Percentiles rank a stretch among this genome's conserved stretches.
Evolutionary conservation across 805 yeast genomes (phyloP).

Genomic region (Maudiozyma barnettii): DNA sequence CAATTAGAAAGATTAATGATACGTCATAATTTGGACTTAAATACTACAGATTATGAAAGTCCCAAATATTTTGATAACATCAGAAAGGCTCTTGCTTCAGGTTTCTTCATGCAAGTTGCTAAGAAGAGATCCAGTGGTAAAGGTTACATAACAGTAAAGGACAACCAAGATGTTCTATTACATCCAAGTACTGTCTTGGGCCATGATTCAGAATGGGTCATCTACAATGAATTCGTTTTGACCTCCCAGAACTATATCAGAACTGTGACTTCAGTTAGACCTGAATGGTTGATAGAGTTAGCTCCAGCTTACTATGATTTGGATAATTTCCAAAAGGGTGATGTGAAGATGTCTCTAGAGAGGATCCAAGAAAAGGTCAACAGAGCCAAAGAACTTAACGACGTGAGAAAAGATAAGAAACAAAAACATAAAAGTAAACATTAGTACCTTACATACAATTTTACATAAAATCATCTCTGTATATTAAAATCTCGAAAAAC

Average conservation of each 20-base stretch:
- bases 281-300: constrained; percentile 84
- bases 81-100: constrained; percentile 79
- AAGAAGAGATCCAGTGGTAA: constrained; percentile 74
- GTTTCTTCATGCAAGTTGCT: constrained; percentile 97
- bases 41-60: constrained; percentile 58
- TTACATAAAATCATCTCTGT: background rate
- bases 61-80: constrained; percentile 67
- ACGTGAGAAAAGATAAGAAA: constrained; percentile 16
- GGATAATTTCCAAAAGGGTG: constrained; percentile 60
- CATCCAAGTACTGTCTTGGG: constrained; percentile 90
- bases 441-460: background rate
- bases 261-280: constrained; percentile 82
- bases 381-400: constrained; percentile 31
- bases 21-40: constrained; percentile 61
- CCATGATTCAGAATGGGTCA: constrained; percentile 86
- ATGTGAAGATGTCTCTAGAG: constrained; percentile 58
- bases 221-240: constrained; percentile 90
- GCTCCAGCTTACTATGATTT: constrained; percentile 60
- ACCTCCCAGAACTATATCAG: constrained; percentile 90
- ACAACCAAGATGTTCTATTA: constrained; percentile 87
- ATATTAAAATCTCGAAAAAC: background rate
- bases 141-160: constrained; percentile 87
- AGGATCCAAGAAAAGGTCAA: constrained; percentile 46
- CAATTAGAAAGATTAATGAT: constrained; percentile 83
- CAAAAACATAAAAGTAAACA: background rate